Base-by-base conservation (phyloP, 2,329 filamentous ascomycete genomes). In the Bimuria novae-zelandiae region DNA sequence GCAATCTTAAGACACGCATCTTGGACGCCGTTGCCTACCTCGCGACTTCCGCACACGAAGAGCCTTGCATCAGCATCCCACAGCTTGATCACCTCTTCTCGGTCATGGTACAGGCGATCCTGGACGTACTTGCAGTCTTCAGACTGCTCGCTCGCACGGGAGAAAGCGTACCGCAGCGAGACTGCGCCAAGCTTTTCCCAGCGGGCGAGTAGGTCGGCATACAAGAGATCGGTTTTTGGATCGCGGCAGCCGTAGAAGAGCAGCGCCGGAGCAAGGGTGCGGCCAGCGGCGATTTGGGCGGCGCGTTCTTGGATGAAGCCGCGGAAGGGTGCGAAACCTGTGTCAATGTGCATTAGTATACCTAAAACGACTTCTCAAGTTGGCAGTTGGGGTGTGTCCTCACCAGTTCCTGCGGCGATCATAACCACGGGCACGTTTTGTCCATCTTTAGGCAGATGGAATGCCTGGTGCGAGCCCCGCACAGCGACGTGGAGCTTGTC, bases 151-250 rank as follows among this genome's bases (percentile, higher is more conserved):
- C 68, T 52, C 8, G 66, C 62, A 3, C 76, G 78, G 43, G 82
- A 86, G 65, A 81, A 90, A 0, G 87, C 85, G 57, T 83, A 80
- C 0, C 80, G 76, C 0, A 90, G 79, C 1, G 80, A 77, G 0
- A 90, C 85, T 0, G 81, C 85, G 2, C 87, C 87, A 0, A 77
- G 65, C 0, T 65, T 56, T 62, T 85, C 79, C 88, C 88, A 91
- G 6, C 65, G 68, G 12, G 79, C 77, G 3, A 89, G 70, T 56
- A 85, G 81, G 0, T 81, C 79, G 0, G 77, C 72, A 71, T 89
- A 89, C 0, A 89, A 64, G 35, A 84, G 78, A 58, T 89, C 87
- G 11, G 74, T 68, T 0, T 76, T 77, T 0, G 81, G 79, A 4
- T 75, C 67, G 12, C 83, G 81, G 66, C 85, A 89, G 4, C 87